These are phyloP conservation scores for Ettlia oleoabundans DNA, from an alignment of 139 green algal species.

Conservation along the genomic window DNA sequence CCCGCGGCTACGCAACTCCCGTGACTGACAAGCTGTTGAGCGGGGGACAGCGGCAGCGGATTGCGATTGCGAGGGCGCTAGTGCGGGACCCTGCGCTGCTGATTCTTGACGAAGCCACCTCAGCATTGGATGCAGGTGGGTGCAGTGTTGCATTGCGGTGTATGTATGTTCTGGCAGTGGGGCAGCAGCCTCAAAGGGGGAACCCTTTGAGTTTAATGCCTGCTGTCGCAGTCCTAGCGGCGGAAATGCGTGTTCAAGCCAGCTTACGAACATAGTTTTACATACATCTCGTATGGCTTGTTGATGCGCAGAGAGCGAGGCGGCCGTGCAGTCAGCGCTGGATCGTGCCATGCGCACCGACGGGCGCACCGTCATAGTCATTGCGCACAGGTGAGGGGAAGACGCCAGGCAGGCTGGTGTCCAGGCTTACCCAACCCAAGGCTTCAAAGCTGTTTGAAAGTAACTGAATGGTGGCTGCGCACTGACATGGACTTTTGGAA, in stretches of 20 bases:
- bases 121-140: conserved; percentile 19
- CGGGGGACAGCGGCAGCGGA: conserved; percentile 83
- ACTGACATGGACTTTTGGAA: too few relatives aligned
- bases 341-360: conserved; percentile 64
- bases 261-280: too few relatives aligned
- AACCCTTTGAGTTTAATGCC: too few relatives aligned
- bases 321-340: conserved; percentile 74
- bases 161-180: too few relatives aligned
- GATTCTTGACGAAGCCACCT: conserved; percentile 66
- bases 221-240: too few relatives aligned
- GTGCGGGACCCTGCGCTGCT: conserved; percentile 58
- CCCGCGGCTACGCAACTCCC: conserved; percentile 72
- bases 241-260: too few relatives aligned
- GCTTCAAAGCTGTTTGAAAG: too few relatives aligned
- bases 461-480: too few relatives aligned
- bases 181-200: too few relatives aligned
- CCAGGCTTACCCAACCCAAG: too few relatives aligned
- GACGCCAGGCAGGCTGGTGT: neutral
- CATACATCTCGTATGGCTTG: too few relatives aligned
- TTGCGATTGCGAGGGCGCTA: conserved; percentile 78
- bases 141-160: neutral
- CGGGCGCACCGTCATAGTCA: conserved; percentile 75
- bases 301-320: conserved; percentile 54
- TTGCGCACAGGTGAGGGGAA: conserved; percentile 69
- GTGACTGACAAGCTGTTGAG: conserved; percentile 72